These are phyloP conservation scores for Saccharomyces jurei DNA, from an alignment of 805 yeast genomes.

Conservation along the genomic window DNA sequence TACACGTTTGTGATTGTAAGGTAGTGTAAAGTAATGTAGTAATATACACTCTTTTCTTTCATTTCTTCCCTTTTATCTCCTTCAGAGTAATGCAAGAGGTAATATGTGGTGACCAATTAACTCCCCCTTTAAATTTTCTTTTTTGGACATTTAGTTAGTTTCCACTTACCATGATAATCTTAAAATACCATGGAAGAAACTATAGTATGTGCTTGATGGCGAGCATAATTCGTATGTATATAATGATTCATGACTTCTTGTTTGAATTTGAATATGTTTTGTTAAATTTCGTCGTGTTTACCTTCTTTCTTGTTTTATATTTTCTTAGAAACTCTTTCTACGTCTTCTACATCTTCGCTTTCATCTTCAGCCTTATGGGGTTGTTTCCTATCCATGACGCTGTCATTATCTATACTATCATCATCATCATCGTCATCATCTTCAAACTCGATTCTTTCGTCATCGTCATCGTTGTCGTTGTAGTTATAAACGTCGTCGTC, in stretches of 20 bases:
- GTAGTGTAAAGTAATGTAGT: background rate
- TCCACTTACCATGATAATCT: background rate
- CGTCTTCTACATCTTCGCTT: slow-evolving; percentile 27
- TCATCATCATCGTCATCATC: slow-evolving; percentile 26
- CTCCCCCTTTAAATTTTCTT: background rate
- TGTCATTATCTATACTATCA: slow-evolving; percentile 29
- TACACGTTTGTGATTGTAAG: background rate
- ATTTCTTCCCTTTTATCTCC: background rate
- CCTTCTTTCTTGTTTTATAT: background rate
- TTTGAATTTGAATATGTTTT: background rate
- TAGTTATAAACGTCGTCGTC: slow-evolving; percentile 49
- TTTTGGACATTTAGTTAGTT: background rate
- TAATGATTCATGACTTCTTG: background rate
- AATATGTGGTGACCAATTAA: background rate
- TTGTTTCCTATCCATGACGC: slow-evolving; percentile 30
- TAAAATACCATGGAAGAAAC: background rate
- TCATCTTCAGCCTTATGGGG: slow-evolving; percentile 28
- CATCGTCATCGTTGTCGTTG: slow-evolving; percentile 41
- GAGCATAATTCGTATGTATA: background rate
- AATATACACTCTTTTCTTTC: background rate
- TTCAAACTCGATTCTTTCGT: slow-evolving; percentile 28
- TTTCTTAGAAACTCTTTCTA: slow-evolving; percentile 21
- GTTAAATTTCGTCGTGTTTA: background rate
- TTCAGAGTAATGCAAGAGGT: background rate
- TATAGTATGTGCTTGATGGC: background rate